These are phyloP conservation scores for Penicillium vulpinum DNA, from an alignment of 2,329 filamentous ascomycete species.

Conservation along the genomic window DNA sequence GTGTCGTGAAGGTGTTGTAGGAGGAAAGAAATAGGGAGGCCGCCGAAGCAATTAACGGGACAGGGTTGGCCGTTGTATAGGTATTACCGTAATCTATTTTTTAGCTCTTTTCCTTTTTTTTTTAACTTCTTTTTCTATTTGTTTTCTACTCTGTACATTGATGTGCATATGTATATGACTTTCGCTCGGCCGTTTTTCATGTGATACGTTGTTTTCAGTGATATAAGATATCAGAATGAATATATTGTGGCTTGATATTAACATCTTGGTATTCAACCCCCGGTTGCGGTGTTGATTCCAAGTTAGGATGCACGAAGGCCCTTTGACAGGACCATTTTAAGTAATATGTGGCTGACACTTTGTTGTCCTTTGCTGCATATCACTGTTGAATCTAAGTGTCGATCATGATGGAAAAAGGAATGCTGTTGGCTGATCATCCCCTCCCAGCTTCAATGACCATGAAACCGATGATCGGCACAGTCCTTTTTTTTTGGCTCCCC, in stretches of 20 bases:
- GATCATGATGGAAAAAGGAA: constrained; percentile 10
- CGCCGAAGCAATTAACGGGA: constrained; percentile 12
- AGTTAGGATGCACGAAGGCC: constrained; percentile 2
- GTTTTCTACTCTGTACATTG: not conserved
- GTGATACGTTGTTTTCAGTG: not conserved
- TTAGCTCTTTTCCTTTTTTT: constrained; percentile 1
- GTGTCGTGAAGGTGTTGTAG: constrained; percentile 13
- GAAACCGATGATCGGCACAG: not conserved
- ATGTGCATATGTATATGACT: not conserved
- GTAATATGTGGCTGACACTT: not conserved
- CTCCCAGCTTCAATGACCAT: not conserved
- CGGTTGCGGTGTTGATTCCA: constrained; percentile 1
- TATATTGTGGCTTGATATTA: not conserved
- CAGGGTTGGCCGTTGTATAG: constrained; percentile 4
- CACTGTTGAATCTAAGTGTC: not conserved
- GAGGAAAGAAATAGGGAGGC: constrained; percentile 20
- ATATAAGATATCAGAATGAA: not conserved
- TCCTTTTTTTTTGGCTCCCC: not conserved
- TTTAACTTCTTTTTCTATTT: not conserved
- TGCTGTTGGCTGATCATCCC: constrained; percentile 3
- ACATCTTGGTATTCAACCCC: not conserved
- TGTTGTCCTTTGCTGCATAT: not conserved
- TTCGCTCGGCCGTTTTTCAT: not conserved
- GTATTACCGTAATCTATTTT: constrained; percentile 13
- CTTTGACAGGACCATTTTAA: not conserved